These are phyloP conservation scores for Phytophthora sansomeana DNA, from an alignment of 352 stramenopile genomes.

Conservation along the genomic window DNA sequence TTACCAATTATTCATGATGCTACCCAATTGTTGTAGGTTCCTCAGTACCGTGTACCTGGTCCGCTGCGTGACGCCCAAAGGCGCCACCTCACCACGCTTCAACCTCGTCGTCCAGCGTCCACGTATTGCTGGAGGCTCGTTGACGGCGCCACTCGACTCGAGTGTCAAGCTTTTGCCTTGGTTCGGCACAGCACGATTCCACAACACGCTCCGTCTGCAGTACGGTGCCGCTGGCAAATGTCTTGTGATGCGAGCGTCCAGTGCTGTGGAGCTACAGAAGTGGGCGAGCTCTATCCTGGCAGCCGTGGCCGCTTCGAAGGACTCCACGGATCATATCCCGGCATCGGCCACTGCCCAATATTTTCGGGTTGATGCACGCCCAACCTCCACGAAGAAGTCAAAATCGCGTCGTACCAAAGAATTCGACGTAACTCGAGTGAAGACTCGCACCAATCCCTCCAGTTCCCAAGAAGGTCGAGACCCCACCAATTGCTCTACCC, in stretches of 20 bases:
- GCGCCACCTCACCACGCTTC: not conserved
- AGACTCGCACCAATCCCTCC: not conserved
- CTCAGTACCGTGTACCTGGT: conserved; percentile 28
- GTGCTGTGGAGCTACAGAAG: conserved; percentile 6
- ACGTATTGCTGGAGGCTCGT: conserved; percentile 24
- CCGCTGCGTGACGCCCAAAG: conserved; percentile 7
- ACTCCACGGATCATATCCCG: not conserved
- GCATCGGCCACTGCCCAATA: not conserved
- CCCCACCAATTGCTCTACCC: conserved; percentile 6
- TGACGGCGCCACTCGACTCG: conserved; percentile 32
- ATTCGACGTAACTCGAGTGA: not conserved
- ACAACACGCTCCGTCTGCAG: conserved; percentile 29
- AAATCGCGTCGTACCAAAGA: not conserved
- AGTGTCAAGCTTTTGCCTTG: conserved; percentile 16
- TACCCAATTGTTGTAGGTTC: conserved; percentile 17
- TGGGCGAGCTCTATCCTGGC: conserved; percentile 20
- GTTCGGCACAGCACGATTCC: conserved; percentile 6
- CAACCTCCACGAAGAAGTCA: not conserved
- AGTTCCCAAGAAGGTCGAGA: not conserved
- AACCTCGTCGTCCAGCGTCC: conserved; percentile 34
- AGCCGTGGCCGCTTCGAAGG: not conserved
- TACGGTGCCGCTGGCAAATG: conserved; percentile 14
- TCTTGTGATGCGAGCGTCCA: conserved; percentile 24
- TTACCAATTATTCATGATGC: not conserved
- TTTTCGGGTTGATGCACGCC: not conserved